Conservation (phyloP, 768 basidiomycete species). For the Crassisporium funariophilum region DNA sequence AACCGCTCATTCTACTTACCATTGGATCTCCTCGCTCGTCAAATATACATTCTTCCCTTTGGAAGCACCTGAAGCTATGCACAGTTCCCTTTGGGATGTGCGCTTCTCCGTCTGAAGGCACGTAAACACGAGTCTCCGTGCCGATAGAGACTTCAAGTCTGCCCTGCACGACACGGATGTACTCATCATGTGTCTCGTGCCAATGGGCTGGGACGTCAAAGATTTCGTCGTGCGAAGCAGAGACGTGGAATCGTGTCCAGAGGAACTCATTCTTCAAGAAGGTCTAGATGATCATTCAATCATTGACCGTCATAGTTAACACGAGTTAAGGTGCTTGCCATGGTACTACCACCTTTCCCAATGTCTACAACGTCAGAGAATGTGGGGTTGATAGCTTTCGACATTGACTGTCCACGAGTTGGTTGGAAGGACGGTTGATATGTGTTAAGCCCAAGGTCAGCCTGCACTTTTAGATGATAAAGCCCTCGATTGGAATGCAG, state of each 20-base stretch:
- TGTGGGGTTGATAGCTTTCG: neutral
- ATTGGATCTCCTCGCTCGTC: constrained; percentile 35
- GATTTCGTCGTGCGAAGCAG: constrained; percentile 21
- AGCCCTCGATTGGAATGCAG: no score
- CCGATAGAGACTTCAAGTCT: constrained; percentile 30
- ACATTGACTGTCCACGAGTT: neutral
- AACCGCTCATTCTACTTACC: constrained; percentile 22
- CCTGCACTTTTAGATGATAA: no score
- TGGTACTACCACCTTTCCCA: neutral
- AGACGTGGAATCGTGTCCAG: constrained; percentile 23
- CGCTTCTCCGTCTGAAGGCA: constrained; percentile 33
- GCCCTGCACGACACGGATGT: constrained; percentile 31
- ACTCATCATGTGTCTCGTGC: constrained; percentile 37
- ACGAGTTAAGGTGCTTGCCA: neutral
- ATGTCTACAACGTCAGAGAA: neutral
- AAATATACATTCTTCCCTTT: constrained; percentile 29
- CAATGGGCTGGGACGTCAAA: constrained; percentile 35
- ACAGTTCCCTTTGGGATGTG: constrained; percentile 28
- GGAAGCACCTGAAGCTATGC: constrained; percentile 27
- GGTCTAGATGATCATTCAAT: constrained; percentile 22
- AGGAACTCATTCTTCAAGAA: constrained; percentile 33
- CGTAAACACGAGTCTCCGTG: constrained; percentile 19
- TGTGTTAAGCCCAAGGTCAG: no score
- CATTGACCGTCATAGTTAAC: neutral
- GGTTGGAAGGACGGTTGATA: neutral